phyloP scores from a whole-genome alignment of 176 grass and related monocot genomes.

The Dactylis glomerata region DNA sequence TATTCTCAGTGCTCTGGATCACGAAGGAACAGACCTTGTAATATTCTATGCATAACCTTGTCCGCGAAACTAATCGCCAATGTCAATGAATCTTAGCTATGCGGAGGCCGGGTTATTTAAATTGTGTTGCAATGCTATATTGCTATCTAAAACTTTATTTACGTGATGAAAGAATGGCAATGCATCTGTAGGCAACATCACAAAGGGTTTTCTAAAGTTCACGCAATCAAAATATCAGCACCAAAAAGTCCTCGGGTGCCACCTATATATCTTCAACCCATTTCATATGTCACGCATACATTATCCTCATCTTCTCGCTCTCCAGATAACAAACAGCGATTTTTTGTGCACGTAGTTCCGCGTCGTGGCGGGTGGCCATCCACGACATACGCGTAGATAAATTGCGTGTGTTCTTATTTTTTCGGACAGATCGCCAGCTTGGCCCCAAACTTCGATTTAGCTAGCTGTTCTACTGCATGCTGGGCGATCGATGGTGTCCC shows the following conservation, averaged over 20 bases:
- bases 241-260: neutral
- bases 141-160: too few relatives aligned
- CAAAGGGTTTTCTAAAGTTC: neutral
- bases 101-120: too few relatives aligned
- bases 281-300: neutral
- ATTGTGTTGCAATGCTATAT: too few relatives aligned
- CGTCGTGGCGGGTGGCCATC: conserved; percentile 4
- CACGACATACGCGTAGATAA: neutral
- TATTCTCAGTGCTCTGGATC: too few relatives aligned
- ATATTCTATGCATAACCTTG: too few relatives aligned
- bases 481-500: neutral
- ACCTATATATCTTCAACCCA: neutral
- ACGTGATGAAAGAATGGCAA: too few relatives aligned
- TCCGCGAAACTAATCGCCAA: neutral
- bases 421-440: neutral
- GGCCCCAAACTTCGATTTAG: too few relatives aligned
- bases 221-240: neutral
- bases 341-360: conserved; percentile 15
- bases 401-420: neutral
- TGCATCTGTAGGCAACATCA: too few relatives aligned
- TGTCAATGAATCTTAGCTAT: too few relatives aligned
- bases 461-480: neutral
- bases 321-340: neutral
- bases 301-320: neutral
- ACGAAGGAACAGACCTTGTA: too few relatives aligned